A percentile compares a stretch with the other conserved stretches of the same genome.
These are phyloP conservation scores for Xylariales sp. DNA, from an alignment of 2,329 filamentous ascomycete species.

Conservation along the genomic window DNA sequence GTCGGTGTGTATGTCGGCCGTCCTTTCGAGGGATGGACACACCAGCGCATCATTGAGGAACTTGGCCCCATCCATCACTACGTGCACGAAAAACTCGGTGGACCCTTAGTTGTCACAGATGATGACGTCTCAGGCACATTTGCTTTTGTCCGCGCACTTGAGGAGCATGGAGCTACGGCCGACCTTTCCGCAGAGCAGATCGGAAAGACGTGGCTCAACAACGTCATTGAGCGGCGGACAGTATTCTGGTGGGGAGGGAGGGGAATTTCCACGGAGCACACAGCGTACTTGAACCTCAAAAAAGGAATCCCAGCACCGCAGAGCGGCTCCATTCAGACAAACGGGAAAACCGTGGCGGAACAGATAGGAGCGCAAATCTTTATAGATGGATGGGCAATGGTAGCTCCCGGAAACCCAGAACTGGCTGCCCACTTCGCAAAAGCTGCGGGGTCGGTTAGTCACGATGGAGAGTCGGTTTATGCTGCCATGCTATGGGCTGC, in stretches of 20 bases:
- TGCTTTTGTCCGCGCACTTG: constrained; percentile 28
- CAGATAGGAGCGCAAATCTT: constrained; percentile 35
- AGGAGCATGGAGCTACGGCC: constrained; percentile 20
- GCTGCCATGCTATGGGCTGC: constrained; percentile 33
- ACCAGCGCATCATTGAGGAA: constrained; percentile 23
- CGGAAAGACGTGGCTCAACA: constrained; percentile 27
- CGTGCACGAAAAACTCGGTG: constrained; percentile 22
- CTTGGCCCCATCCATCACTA: constrained; percentile 27
- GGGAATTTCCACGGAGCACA: constrained; percentile 33
- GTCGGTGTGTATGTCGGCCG: constrained; percentile 33
- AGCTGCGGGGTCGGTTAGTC: constrained; percentile 28
- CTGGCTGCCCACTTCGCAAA: constrained; percentile 26
- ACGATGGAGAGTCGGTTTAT: constrained; percentile 31
- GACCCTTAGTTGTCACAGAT: constrained; percentile 26
- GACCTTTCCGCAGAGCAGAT: constrained; percentile 15
- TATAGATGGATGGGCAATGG: constrained; percentile 31
- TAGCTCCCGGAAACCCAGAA: constrained; percentile 22
- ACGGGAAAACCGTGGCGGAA: constrained; percentile 26
- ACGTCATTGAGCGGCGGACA: constrained; percentile 22
- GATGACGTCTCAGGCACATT: constrained; percentile 31
- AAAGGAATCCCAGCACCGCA: constrained; percentile 26
- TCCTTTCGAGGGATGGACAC: constrained; percentile 32
- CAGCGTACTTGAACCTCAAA: constrained; percentile 31
- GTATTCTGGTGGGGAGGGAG: constrained; percentile 34
- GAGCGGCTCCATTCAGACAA: constrained; percentile 22